These are phyloP conservation scores for Eucalyptus globulus DNA, from an alignment of 345 rosid genomes.

Conservation along the genomic window DNA sequence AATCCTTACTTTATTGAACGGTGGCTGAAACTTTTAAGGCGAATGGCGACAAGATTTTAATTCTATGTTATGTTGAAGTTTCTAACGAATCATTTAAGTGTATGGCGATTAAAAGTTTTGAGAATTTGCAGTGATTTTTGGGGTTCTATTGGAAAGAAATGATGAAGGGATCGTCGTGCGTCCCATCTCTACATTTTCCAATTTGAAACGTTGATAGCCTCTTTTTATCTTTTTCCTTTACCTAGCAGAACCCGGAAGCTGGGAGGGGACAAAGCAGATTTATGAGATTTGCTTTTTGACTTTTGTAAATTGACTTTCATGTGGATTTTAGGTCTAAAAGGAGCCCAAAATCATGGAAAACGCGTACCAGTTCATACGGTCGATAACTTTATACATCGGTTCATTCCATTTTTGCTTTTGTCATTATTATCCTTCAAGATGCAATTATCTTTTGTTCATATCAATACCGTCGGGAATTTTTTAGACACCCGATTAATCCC, in stretches of 20 bases:
- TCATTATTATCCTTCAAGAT: not conserved
- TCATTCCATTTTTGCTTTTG: not conserved
- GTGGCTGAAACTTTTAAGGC: not conserved
- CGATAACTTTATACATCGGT: not conserved
- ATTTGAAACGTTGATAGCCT: not conserved
- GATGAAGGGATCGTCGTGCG: not conserved
- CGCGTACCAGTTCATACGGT: not conserved
- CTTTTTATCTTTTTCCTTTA: fast-evolving
- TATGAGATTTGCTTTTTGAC: not conserved
- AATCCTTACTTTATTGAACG: not conserved
- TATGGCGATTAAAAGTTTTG: not conserved
- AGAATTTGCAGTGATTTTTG: not conserved
- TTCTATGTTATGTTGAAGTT: too few species aligned
- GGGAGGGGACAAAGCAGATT: not conserved
- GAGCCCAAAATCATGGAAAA: not conserved
- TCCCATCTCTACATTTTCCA: not conserved
- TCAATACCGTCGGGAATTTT: not conserved
- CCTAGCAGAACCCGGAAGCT: not conserved
- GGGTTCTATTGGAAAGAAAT: not conserved
- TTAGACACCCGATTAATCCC: not conserved
- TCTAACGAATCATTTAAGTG: not conserved
- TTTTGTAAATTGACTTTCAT: not conserved
- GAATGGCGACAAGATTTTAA: not conserved
- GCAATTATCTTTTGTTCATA: not conserved
- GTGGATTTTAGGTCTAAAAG: not conserved